These are phyloP conservation scores for Fraxinus baroniana DNA, from an alignment of 305 asterid genomes.

Conservation along the genomic window DNA sequence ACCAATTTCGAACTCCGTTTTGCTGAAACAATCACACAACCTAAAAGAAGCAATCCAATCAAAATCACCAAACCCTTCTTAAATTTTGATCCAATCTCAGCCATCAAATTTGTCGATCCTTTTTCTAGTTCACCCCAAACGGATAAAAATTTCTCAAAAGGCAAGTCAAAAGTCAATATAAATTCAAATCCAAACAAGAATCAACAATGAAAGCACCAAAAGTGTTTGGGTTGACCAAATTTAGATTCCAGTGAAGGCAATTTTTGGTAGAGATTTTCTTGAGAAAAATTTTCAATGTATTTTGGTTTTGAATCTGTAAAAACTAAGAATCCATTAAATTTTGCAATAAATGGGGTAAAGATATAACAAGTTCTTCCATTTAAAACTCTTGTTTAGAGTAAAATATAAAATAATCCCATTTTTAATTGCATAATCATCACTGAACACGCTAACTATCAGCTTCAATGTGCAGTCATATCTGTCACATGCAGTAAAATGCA, in stretches of 20 bases:
- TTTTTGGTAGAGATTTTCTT: not conserved
- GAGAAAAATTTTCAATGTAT: not conserved
- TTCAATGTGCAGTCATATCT: not conserved
- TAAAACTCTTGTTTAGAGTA: not conserved
- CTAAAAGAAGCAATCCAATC: conserved; percentile 30
- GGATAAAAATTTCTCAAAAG: conserved; percentile 14
- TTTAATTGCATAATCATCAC: not conserved
- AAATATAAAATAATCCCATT: not conserved
- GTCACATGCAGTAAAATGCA: not conserved
- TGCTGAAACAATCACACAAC: conserved; percentile 39
- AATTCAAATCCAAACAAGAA: conserved; percentile 12
- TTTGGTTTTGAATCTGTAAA: not conserved
- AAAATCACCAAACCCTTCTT: conserved; percentile 29
- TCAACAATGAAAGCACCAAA: not conserved
- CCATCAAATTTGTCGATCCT: conserved; percentile 33
- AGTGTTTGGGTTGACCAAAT: conserved; percentile 18
- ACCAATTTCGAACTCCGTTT: conserved; percentile 31
- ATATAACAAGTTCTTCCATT: not conserved
- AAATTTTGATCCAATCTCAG: conserved; percentile 29
- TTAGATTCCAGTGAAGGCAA: conserved; percentile 10
- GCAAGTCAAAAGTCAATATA: not conserved
- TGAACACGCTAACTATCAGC: not conserved
- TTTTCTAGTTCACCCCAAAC: conserved; percentile 24
- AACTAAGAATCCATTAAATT: not conserved
- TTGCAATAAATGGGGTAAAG: not conserved